Evolutionary conservation across 192 early-diverging fungal genomes (phyloP), one percentile per base, ranked within the genome.

Genomic region (Podila minutissima): DNA sequence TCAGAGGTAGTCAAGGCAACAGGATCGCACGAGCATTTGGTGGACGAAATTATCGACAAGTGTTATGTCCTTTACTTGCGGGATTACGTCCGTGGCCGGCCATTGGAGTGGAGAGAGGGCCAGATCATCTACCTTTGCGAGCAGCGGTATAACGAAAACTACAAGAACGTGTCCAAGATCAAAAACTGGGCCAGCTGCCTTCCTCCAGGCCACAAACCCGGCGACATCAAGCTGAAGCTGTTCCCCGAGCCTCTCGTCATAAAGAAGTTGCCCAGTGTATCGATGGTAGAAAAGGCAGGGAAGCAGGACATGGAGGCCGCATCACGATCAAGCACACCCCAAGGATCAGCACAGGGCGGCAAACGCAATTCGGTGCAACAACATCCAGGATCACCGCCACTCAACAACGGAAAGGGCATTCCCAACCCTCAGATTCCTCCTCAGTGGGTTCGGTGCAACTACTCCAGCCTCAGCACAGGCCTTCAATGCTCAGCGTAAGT

Each of bases 1-100:
- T 88, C 91, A 11, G 92, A 93, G 66, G 89, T 93, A 4, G 85
- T 93, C 64, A 92, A 90, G 74, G 89, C 89, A 9, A 88, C 76
- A 58, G 85, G 84, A 59, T 53, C 77, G 24, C 89, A 90, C 38
- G 83, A 88, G 15, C 88, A 91, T 67, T 38, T 70, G 46, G 70
- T 86, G 19, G 59, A 69, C 57, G 88, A 91, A 24, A 90, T 93
- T 60, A 62, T 88, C 20, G 92, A 88, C 3, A 85, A 83, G 49
- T 92, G 91, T 64, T 88, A 82, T 71, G 91, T 92, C 19, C 75
- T 93, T 24, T 88, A 71, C 69, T 72, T 84, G 32, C 75, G 85
- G 32, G 92, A 93, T 51, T 92, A 86, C 62, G 58, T 90, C 24
- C 72, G 84, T 15, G 91, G 90, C 19, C 60, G 72, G 22, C 90